These are phyloP conservation scores for Colletotrichum musae DNA, from an alignment of 2,329 filamentous ascomycete genomes.

Conservation along the genomic window DNA sequence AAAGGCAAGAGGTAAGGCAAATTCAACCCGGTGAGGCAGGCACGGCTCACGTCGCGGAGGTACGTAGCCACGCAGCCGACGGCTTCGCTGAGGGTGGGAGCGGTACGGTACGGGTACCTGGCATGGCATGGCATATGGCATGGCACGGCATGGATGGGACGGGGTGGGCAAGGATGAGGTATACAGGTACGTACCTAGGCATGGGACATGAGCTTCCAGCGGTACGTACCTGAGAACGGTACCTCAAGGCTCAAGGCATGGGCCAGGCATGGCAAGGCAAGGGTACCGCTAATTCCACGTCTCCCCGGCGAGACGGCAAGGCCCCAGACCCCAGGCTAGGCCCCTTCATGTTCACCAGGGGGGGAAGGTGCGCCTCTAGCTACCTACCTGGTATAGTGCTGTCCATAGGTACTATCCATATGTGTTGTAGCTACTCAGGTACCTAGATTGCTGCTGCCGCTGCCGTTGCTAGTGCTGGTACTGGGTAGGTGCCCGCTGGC, in stretches of 20 bases:
- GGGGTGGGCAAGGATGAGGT: slow-evolving; percentile 24
- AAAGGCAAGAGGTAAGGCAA: neutral
- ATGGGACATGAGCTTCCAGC: slow-evolving; percentile 18
- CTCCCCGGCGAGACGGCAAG: slow-evolving; percentile 35
- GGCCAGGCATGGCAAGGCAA: slow-evolving; percentile 15
- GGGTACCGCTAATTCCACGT: slow-evolving; percentile 34
- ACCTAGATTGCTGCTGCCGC: neutral
- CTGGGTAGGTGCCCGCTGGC: slow-evolving; percentile 4
- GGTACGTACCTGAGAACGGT: neutral
- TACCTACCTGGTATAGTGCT: neutral
- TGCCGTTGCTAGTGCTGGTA: slow-evolving; percentile 10
- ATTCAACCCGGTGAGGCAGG: neutral
- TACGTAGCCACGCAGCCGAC: slow-evolving; percentile 22
- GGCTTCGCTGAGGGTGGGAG: slow-evolving; percentile 10
- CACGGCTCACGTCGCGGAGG: neutral
- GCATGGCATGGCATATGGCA: slow-evolving; percentile 35
- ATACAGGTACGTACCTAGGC: neutral
- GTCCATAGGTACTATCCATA: no score
- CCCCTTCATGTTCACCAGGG: slow-evolving; percentile 11
- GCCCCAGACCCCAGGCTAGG: slow-evolving; percentile 25
- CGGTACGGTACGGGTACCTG: slow-evolving; percentile 37
- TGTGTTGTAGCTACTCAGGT: neutral
- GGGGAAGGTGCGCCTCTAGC: slow-evolving; percentile 27
- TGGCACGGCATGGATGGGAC: slow-evolving; percentile 28
- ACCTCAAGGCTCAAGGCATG: slow-evolving; percentile 25